phyloP scores from a whole-genome alignment of 2,329 filamentous ascomycete genomes.

The Xylariaceae sp. region DNA sequence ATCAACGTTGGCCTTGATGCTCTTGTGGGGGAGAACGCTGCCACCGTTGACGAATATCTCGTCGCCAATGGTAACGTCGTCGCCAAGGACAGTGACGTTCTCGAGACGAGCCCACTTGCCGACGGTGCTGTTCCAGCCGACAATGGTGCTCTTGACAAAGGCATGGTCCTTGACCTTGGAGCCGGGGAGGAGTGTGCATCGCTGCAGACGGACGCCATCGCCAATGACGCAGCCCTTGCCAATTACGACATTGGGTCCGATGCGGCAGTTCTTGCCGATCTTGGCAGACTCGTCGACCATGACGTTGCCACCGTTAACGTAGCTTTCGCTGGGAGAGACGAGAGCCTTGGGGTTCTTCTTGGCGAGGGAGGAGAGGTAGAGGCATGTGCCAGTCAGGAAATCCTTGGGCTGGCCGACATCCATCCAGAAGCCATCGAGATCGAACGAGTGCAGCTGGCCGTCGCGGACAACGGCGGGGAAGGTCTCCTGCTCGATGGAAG shows the following conservation, averaged over 20 bases:
- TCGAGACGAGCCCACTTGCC: constrained; percentile 95
- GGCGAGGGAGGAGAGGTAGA: constrained; percentile 89
- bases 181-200: constrained; percentile 83
- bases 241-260: constrained; percentile 95
- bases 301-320: constrained; percentile 90
- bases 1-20: constrained; percentile 97
- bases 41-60: constrained; percentile 99
- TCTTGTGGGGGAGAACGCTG: constrained; percentile 95
- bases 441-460: constrained; percentile 89
- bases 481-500: constrained; percentile 97
- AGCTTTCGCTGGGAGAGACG: constrained; percentile 69
- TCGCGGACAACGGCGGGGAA: constrained; percentile 93
- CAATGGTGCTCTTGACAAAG: constrained; percentile 98
- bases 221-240: constrained; percentile 89
- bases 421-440: constrained; percentile 99
- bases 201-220: constrained; percentile 89
- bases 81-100: constrained; percentile 96
- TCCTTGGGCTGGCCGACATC: constrained; percentile 98
- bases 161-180: constrained; percentile 98
- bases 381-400: constrained; percentile 91
- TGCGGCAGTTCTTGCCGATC: constrained; percentile 98
- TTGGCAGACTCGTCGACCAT: constrained; percentile 91
- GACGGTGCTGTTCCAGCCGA: constrained; percentile 96
- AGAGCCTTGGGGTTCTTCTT: constrained; percentile 89
- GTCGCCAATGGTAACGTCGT: constrained; percentile 96